phyloP scores from a whole-genome alignment of 495 filamentous ascomycete genomes.

The Penicilliopsis zonata region DNA sequence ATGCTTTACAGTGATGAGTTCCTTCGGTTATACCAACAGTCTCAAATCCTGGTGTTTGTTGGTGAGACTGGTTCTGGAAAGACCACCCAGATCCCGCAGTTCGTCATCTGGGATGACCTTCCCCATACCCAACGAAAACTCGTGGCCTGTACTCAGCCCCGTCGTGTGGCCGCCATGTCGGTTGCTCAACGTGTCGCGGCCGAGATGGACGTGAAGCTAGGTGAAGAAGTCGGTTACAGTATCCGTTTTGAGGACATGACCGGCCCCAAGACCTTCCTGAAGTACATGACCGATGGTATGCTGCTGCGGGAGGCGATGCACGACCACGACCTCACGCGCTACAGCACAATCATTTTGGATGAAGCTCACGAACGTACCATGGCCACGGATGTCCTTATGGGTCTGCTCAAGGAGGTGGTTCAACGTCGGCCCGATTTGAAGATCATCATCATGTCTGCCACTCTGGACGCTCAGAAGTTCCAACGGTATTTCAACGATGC shows the following conservation, averaged over 20 bases:
- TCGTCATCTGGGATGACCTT: constrained; percentile 92
- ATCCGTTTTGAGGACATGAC: constrained; percentile 99
- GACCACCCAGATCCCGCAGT: constrained; percentile 97
- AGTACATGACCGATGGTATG: constrained; percentile 99
- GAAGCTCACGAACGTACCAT: constrained; percentile 95
- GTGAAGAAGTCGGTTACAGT: constrained; percentile 96
- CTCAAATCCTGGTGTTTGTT: constrained; percentile 94
- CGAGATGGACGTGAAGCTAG: constrained; percentile 89
- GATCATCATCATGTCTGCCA: constrained; percentile 98
- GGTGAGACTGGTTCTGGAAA: constrained; percentile 99
- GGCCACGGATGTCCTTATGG: constrained; percentile 94
- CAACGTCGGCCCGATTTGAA: constrained; percentile 73
- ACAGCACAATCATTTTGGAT: constrained; percentile 97
- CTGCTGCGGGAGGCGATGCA: constrained; percentile 95
- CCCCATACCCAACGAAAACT: constrained; percentile 76
- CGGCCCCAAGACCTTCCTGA: constrained; percentile 77
- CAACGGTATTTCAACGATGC: constrained; percentile 96
- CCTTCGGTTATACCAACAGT: constrained; percentile 78
- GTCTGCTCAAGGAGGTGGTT: constrained; percentile 78
- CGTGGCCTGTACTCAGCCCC: constrained; percentile 95
- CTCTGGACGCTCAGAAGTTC: constrained; percentile 94
- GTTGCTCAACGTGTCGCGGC: constrained; percentile 98
- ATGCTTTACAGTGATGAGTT: constrained; percentile 89
- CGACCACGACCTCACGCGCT: constrained; percentile 79
- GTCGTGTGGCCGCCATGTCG: constrained; percentile 97